Conservation (phyloP, 129 eudicot species). For the Artemisia annua region DNA sequence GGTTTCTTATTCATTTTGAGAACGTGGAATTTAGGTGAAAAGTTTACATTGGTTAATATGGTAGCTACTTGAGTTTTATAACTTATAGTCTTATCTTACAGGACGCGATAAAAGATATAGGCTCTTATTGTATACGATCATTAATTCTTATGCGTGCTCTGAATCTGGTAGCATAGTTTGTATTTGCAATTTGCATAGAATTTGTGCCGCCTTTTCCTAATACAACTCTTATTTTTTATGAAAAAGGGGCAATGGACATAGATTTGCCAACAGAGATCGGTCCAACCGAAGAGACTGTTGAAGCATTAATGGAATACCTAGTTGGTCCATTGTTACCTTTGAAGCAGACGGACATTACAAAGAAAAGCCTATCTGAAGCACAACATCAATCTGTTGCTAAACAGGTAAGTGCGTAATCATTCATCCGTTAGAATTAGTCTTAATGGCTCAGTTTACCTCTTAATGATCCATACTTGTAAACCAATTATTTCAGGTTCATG, state of each 20-base stretch:
- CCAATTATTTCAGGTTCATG: slow-evolving; percentile 58
- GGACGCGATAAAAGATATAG: no score
- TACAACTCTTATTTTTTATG: neutral
- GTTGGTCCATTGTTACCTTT: slow-evolving; percentile 65
- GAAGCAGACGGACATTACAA: slow-evolving; percentile 26
- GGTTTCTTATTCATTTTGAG: no score
- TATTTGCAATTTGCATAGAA: slow-evolving; percentile 7
- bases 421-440: neutral
- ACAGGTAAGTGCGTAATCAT: slow-evolving; percentile 39
- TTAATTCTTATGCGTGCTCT: no score
- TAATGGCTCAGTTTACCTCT: neutral
- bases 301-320: slow-evolving; percentile 52
- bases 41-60: neutral
- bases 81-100: no score
- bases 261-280: slow-evolving; percentile 33
- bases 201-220: neutral
- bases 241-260: slow-evolving; percentile 33
- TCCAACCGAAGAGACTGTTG: slow-evolving; percentile 54
- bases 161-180: neutral
- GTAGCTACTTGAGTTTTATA: neutral
- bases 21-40: neutral
- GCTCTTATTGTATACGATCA: no score
- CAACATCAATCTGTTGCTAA: slow-evolving; percentile 57
- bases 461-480: neutral
- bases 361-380: slow-evolving; percentile 30